Conservation (phyloP, 257 asterid species). For the Leptodermis oblonga region DNA sequence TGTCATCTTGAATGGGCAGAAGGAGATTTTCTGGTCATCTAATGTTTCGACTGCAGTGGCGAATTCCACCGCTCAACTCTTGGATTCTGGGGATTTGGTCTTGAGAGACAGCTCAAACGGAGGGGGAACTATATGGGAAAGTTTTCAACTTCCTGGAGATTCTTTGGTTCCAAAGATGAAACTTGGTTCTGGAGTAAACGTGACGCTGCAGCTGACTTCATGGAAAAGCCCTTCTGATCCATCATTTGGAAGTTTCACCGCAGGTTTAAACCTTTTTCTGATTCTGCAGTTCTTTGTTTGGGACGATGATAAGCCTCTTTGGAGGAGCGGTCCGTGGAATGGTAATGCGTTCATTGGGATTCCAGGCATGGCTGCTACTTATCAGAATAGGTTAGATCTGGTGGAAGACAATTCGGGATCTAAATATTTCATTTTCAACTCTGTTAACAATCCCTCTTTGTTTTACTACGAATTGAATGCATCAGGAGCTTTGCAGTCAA, state of each 20-base stretch:
- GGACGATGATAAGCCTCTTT: slow-evolving; percentile 25
- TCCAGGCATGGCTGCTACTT: slow-evolving; percentile 15
- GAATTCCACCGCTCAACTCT: slow-evolving; percentile 33
- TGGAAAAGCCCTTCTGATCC: slow-evolving; percentile 46
- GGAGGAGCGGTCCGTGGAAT: slow-evolving; percentile 51
- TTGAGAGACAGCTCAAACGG: slow-evolving; percentile 30
- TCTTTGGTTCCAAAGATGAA: slow-evolving; percentile 40
- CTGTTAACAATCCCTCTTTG: not conserved
- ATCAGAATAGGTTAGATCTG: slow-evolving; percentile 19
- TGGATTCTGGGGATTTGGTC: slow-evolving; percentile 45
- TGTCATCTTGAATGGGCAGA: slow-evolving; percentile 29
- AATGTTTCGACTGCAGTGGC: slow-evolving; percentile 15
- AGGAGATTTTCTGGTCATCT: slow-evolving; percentile 40
- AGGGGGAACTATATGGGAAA: slow-evolving; percentile 43
- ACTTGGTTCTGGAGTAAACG: slow-evolving; percentile 27
- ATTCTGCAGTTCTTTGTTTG: slow-evolving; percentile 37
- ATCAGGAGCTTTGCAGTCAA: slow-evolving; percentile 14
- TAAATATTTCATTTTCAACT: slow-evolving; percentile 7
- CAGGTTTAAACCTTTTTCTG: slow-evolving; percentile 20
- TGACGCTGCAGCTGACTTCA: slow-evolving; percentile 28
- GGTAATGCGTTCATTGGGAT: slow-evolving; percentile 22
- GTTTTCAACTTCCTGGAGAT: slow-evolving; percentile 35
- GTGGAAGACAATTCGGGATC: slow-evolving; percentile 13
- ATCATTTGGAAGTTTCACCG: slow-evolving; percentile 38
- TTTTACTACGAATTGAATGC: slow-evolving; percentile 19